These are phyloP conservation scores for Aspergillus ostianus DNA, from an alignment of 495 filamentous ascomycete genomes.

Conservation along the genomic window DNA sequence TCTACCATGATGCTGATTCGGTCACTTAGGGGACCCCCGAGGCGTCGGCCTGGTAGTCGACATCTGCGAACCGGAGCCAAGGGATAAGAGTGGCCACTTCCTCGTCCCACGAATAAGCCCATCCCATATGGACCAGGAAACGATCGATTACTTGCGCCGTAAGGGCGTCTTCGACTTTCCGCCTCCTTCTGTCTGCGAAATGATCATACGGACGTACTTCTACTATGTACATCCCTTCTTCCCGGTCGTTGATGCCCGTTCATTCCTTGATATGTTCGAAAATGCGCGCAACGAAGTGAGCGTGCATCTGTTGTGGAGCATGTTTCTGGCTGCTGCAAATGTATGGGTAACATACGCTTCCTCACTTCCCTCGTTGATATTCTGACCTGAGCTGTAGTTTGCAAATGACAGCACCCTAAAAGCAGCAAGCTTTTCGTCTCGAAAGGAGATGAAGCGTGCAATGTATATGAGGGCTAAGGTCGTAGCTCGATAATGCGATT, in stretches of 20 bases:
- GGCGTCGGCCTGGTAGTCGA: too few relatives aligned
- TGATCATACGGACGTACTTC: constrained; percentile 3
- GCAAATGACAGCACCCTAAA: not conserved
- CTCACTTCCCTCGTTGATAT: not conserved
- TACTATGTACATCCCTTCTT: constrained; percentile 10
- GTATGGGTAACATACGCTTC: not conserved
- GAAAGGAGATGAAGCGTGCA: constrained; percentile 9
- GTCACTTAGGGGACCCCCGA: too few relatives aligned
- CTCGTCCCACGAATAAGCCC: too few relatives aligned
- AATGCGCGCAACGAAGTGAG: not conserved
- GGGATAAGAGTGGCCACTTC: too few relatives aligned
- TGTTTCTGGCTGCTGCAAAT: constrained; percentile 10
- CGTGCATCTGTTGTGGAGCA: constrained; percentile 7
- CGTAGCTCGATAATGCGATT: not conserved
- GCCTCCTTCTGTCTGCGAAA: too few relatives aligned
- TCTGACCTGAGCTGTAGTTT: not conserved
- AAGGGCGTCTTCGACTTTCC: too few relatives aligned
- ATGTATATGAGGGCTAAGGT: constrained; percentile 8
- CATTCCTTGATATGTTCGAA: constrained; percentile 1
- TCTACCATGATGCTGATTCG: too few relatives aligned
- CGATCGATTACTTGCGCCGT: too few relatives aligned
- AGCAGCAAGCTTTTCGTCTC: not conserved
- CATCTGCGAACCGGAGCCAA: too few relatives aligned
- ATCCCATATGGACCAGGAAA: too few relatives aligned
- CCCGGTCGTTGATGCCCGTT: not conserved